phyloP scores from a whole-genome alignment of 2,329 filamentous ascomycete genomes.

The Cercospora janseana region DNA sequence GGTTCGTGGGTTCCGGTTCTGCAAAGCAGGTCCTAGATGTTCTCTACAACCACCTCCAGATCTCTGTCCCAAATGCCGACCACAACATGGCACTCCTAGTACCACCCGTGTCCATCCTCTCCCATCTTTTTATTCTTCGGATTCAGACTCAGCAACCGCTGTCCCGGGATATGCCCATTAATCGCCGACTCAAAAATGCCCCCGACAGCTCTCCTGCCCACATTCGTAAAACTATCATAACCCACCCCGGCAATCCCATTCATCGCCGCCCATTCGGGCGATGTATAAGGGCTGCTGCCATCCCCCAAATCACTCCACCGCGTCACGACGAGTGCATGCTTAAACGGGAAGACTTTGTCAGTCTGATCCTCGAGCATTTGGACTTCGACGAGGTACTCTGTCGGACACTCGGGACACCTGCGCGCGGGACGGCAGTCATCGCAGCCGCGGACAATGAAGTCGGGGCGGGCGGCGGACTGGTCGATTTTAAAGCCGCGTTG shows the following conservation, averaged over 20 bases:
- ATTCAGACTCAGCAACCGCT: constrained; percentile 59
- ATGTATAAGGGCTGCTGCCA: constrained; percentile 49
- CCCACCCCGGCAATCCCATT: constrained; percentile 44
- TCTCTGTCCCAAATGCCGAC: too few species aligned
- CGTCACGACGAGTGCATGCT: constrained; percentile 60
- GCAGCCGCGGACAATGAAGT: constrained; percentile 53
- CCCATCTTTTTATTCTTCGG: constrained; percentile 54
- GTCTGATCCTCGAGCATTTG: constrained; percentile 56
- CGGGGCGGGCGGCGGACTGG: constrained; percentile 38
- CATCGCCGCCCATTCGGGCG: constrained; percentile 57
- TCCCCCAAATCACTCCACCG: constrained; percentile 62
- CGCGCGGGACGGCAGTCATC: constrained; percentile 58
- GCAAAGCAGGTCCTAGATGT: too few species aligned
- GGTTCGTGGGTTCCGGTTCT: too few species aligned
- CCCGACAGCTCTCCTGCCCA: constrained; percentile 57
- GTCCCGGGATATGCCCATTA: constrained; percentile 55
- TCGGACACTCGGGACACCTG: constrained; percentile 60
- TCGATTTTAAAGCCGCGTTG: constrained; percentile 40
- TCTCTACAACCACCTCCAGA: too few species aligned
- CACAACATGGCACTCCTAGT: too few species aligned
- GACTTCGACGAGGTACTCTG: constrained; percentile 61
- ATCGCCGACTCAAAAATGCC: constrained; percentile 59
- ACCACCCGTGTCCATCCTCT: constrained; percentile 57
- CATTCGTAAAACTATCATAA: constrained; percentile 55
- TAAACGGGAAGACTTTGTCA: constrained; percentile 51